These are phyloP conservation scores for Diaporthe sp. DNA, from an alignment of 2,329 filamentous ascomycete species.

Conservation along the genomic window DNA sequence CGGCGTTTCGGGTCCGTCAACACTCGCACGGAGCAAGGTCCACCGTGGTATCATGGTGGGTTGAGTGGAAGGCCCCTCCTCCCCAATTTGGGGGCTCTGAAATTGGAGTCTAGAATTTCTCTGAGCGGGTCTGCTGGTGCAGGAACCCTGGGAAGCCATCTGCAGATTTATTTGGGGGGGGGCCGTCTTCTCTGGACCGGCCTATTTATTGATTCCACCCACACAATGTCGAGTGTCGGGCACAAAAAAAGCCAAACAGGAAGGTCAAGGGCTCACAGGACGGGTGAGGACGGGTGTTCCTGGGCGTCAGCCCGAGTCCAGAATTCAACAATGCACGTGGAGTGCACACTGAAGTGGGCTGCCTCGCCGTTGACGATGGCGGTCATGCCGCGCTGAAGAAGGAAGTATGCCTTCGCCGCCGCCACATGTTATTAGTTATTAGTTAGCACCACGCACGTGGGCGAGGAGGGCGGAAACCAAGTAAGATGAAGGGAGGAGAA, in stretches of 20 bases:
- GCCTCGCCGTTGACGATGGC: conserved; percentile 15
- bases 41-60: conserved; percentile 23
- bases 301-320: background rate
- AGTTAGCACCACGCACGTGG: conserved; percentile 19
- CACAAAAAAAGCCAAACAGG: background rate
- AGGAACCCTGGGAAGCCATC: background rate
- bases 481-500: conserved; percentile 1
- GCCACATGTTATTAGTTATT: background rate
- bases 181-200: background rate
- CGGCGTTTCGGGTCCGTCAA: conserved; percentile 27
- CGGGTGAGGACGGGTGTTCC: too few relatives aligned
- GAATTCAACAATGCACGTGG: background rate
- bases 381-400: conserved; percentile 9
- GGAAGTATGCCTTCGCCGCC: conserved; percentile 3
- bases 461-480: background rate
- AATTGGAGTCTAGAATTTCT: conserved; percentile 3
- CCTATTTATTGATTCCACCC: background rate
- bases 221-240: background rate
- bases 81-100: background rate
- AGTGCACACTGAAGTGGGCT: background rate
- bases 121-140: background rate
- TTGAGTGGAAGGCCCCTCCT: background rate
- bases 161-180: background rate
- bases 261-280: background rate
- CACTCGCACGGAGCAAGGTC: conserved; percentile 32